Evolutionary conservation across 805 yeast species (phyloP), one percentile per base, ranked within the genome.

Genomic region (Saturnispora bothae): DNA sequence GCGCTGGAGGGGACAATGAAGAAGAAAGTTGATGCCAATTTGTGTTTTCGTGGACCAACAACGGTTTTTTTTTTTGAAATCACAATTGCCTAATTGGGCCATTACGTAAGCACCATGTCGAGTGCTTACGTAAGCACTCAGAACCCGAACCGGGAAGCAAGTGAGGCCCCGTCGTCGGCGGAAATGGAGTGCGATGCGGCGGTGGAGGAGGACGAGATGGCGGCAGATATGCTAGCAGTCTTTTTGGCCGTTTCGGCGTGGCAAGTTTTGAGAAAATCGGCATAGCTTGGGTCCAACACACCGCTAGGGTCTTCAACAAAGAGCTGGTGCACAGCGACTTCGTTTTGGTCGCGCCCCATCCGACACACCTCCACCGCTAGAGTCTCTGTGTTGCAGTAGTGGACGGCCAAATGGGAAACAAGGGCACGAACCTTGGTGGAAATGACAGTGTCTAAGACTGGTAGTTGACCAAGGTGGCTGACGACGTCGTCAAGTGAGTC

Each of bases 221-320:
- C n/a, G n/a, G n/a, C n/a, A n/a, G n/a, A n/a, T n/a, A n/a, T n/a
- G n/a, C n/a, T n/a, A 12, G 43, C 76, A 16, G 73, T 45, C 43
- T 68, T 73, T 13, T 64, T 71, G 35, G 64, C 68, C 22, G 82
- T 73, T 7, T 68, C 66, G 39, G 72, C 75, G 56, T 89, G 96
- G 38, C 88, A 60, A 28, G 69, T 69, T 6, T 74, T 61, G 45
- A 89, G 62, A 48, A 73, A 85, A 41, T 83, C 95, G 5, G 71
- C 56, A 53, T 78, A 81, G 16, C 78, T 69, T 47, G 66, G 60
- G 49, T 74, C 53, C 55, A 70, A 63, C 31, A 77, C 74, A 27
- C 61, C 61, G 18, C 66, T 61, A 33, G 73, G 66, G 53, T 92
- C 97, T 50, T 92, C 97, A 21, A 78, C 75, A 52, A 92, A 60